Evolutionary conservation across 768 basidiomycete species (phyloP), one percentile per base, ranked within the genome.

Genomic region (Suillus americanus): DNA sequence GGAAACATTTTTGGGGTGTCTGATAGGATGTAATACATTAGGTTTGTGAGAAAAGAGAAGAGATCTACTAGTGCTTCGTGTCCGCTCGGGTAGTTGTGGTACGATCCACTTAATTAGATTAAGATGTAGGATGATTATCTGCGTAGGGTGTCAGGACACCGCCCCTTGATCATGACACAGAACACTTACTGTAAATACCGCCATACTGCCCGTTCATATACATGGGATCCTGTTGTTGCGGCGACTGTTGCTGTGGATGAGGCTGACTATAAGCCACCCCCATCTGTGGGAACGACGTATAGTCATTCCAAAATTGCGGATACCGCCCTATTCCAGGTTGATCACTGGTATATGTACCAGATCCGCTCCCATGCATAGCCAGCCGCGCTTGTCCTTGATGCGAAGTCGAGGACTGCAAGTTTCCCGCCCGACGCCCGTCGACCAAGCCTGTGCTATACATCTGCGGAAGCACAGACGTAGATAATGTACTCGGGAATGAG

Each of bases 391-490:
- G 69, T 38, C 62, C 67, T 7, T 69, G 72, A 37, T 68, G 71
- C 1, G 66, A 66, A 59, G 40, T 41, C 33, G 72, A 46, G n/a
- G 68, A 40, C 64, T 68, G 33, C 2, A 40, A 43, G 2, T 65
- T 65, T 0, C 62, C 65, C 20, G 56, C 61, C 12, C 81, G 79
- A 43, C 81, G 79, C 46, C 85, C 84, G 65, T 87, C 87, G 3
- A 84, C 80, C 55, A 91, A 76, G 0, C 89, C 90, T 5, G 90
- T 90, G 75, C 89, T 91, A 72, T 90, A 92, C 69, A 88, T 78
- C 67, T 90, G 89, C 0, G 90, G 89, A 50, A 92, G 81, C 30
- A 89, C 89, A 0, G 89, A 88, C 20, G 90, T 91, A 25, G 90
- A 89, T 50, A 91, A 70, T 51, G 83, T 80, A 7, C 80, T 80